A percentile compares a stretch with the other conserved stretches of the same genome.
Conservation (phyloP, 495 filamentous ascomycete genomes). For the Chaetomium tenue region DNA sequence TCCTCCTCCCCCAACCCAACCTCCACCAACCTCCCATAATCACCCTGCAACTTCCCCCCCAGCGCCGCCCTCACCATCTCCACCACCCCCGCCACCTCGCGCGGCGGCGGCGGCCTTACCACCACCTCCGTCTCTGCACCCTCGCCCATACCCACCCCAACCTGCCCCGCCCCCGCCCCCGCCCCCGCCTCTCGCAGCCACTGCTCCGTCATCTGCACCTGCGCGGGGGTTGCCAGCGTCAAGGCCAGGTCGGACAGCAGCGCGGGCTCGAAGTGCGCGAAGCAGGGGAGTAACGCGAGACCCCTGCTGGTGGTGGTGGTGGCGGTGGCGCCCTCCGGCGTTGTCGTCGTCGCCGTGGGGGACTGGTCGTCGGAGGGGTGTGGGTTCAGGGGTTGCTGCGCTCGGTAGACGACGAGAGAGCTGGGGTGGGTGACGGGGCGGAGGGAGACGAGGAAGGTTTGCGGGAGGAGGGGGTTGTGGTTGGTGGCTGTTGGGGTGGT, state of each 20-base stretch:
- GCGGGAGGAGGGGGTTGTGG: too few relatives aligned
- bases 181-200: background rate
- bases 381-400: too few relatives aligned
- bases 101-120: background rate
- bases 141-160: too few relatives aligned
- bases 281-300: slow-evolving; percentile 34
- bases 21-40: slow-evolving; percentile 35
- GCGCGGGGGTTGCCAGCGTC: slow-evolving; percentile 24
- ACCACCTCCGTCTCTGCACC: background rate
- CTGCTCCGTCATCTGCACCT: slow-evolving; percentile 18
- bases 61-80: slow-evolving; percentile 28
- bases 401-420: slow-evolving; percentile 31
- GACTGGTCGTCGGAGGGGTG: too few relatives aligned
- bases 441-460: slow-evolving; percentile 45
- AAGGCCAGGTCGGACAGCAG: slow-evolving; percentile 39
- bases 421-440: slow-evolving; percentile 39
- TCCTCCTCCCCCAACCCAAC: slow-evolving; percentile 30
- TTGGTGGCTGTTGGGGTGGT: too few relatives aligned
- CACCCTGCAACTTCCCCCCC: slow-evolving; percentile 32
- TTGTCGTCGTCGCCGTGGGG: too few relatives aligned
- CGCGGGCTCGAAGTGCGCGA: slow-evolving; percentile 45
- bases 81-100: slow-evolving; percentile 22
- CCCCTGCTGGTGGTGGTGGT: slow-evolving; percentile 13
- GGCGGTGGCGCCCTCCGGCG: slow-evolving; percentile 28
- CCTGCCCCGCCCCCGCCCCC: background rate